These are phyloP conservation scores for Dothideomycetes sp. DNA, from an alignment of 2,329 filamentous ascomycete species.

Conservation along the genomic window DNA sequence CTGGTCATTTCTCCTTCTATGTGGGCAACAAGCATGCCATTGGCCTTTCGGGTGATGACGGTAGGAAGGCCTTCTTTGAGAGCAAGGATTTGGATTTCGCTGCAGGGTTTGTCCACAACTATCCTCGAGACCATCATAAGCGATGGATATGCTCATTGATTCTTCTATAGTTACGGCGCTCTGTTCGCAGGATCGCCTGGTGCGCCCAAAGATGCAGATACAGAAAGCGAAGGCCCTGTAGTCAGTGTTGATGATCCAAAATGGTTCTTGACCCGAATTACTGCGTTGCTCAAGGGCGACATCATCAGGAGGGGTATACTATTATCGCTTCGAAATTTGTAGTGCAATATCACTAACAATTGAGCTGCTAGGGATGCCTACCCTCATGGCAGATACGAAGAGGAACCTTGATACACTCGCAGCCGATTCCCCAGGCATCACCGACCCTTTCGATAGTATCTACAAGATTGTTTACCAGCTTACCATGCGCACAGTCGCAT, in stretches of 20 bases:
- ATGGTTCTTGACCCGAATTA: conserved; percentile 8
- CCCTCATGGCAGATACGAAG: conserved; percentile 33
- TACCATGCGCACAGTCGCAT: conserved; percentile 46
- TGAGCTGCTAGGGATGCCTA: conserved; percentile 22
- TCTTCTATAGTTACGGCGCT: conserved; percentile 7
- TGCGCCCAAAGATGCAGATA: neutral
- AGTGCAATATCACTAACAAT: neutral
- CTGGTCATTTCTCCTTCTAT: conserved; percentile 39
- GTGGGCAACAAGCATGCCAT: conserved; percentile 36
- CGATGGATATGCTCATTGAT: conserved; percentile 14
- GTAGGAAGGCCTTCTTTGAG: conserved; percentile 35
- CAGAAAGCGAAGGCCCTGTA: neutral
- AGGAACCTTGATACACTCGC: conserved; percentile 27
- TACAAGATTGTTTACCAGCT: conserved; percentile 44
- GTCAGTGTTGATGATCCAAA: neutral
- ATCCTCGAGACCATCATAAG: neutral
- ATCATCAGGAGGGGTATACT: conserved; percentile 11
- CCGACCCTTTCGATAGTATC: conserved; percentile 44
- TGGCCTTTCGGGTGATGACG: conserved; percentile 32
- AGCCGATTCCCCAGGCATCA: conserved; percentile 22
- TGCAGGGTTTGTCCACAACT: conserved; percentile 26
- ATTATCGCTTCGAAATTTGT: neutral
- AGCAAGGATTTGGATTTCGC: conserved; percentile 32
- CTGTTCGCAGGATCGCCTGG: conserved; percentile 5
- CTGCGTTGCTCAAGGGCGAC: conserved; percentile 17